These are phyloP conservation scores for Aspergillus conjunctus DNA, from an alignment of 495 filamentous ascomycete species.

Conservation along the genomic window DNA sequence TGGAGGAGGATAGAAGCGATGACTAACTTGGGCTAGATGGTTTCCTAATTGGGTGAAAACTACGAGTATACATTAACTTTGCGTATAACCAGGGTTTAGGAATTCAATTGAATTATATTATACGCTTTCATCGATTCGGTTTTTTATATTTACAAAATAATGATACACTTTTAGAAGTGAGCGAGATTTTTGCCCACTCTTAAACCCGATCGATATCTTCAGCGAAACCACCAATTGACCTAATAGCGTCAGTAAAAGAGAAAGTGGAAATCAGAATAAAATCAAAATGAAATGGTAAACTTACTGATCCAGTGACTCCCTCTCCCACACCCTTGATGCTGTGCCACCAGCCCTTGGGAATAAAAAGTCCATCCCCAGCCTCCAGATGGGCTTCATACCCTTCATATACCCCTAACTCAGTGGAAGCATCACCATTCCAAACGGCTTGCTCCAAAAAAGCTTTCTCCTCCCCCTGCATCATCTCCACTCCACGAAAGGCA, in stretches of 20 bases:
- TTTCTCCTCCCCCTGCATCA: slow-evolving; percentile 82
- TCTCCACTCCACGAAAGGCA: slow-evolving; percentile 76
- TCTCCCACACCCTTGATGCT: slow-evolving; percentile 74
- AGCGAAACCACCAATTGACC: slow-evolving; percentile 95
- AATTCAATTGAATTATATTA: no score
- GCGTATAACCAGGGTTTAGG: no score
- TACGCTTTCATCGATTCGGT: no score
- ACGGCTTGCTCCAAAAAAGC: slow-evolving; percentile 65
- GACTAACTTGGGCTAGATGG: no score
- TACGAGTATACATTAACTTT: no score
- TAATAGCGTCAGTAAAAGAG: slow-evolving; percentile 38
- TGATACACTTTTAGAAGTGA: neutral
- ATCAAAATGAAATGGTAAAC: slow-evolving; percentile 23
- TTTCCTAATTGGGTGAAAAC: no score
- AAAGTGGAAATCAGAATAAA: neutral
- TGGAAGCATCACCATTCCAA: slow-evolving; percentile 56
- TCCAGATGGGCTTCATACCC: slow-evolving; percentile 61
- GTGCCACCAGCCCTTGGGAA: slow-evolving; percentile 97
- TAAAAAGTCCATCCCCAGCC: slow-evolving; percentile 77
- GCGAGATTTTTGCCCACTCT: neutral
- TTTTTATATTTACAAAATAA: no score
- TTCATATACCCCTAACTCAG: slow-evolving; percentile 27
- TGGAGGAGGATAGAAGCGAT: no score
- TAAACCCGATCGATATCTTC: neutral
- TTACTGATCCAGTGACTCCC: slow-evolving; percentile 67